These are phyloP conservation scores for Fonsecaea multimorphosa DNA, from an alignment of 2,329 filamentous ascomycete species.

Conservation along the genomic window DNA sequence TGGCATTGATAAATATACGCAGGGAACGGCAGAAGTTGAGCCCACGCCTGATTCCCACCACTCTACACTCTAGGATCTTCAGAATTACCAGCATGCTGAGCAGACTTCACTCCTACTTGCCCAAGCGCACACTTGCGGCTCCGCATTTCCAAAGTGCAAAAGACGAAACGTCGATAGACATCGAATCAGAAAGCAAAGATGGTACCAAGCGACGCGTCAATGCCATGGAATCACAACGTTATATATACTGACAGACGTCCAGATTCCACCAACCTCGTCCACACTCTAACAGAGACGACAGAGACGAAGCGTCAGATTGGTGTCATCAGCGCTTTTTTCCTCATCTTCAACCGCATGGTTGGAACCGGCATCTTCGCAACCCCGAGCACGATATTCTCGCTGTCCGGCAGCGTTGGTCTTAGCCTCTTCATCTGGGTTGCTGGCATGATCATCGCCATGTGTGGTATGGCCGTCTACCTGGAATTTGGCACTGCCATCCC, in stretches of 20 bases:
- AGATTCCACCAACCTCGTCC: slow-evolving; percentile 6
- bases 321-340: slow-evolving; percentile 50
- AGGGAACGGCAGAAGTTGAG: background rate
- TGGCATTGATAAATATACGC: background rate
- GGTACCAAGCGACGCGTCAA: background rate
- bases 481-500: slow-evolving; percentile 57
- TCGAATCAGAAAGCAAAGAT: slow-evolving; percentile 4
- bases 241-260: slow-evolving; percentile 1
- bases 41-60: background rate
- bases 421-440: slow-evolving; percentile 62
- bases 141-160: background rate
- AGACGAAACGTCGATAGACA: background rate
- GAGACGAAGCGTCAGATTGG: slow-evolving; percentile 43
- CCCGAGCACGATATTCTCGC: slow-evolving; percentile 62
- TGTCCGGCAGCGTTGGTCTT: slow-evolving; percentile 62
- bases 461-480: slow-evolving; percentile 56
- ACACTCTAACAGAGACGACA: slow-evolving; percentile 21
- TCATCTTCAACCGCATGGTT: slow-evolving; percentile 56
- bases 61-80: background rate
- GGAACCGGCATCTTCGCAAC: slow-evolving; percentile 61
- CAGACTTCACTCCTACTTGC: background rate
- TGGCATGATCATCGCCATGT: slow-evolving; percentile 54
- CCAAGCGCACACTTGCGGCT: background rate
- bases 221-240: background rate
- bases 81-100: slow-evolving; percentile 4